Conservation (phyloP, 306 rosid species). For the Lupinus albus region DNA sequence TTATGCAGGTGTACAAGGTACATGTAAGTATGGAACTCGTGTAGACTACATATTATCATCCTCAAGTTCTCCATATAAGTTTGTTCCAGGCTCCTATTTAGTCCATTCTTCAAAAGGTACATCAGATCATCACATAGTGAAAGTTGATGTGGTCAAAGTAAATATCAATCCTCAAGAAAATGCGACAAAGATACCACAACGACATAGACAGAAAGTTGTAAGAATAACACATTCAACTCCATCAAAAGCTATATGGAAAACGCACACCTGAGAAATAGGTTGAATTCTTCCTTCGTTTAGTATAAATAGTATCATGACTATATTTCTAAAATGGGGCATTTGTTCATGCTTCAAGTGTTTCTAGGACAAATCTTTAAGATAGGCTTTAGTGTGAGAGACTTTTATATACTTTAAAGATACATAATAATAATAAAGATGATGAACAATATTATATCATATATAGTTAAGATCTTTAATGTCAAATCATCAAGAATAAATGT, state of each 20-base stretch:
- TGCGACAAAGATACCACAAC: conserved; percentile 39
- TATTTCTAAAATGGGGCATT: conserved; percentile 29
- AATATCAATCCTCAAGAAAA: conserved; percentile 41
- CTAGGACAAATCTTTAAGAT: too few relatives aligned
- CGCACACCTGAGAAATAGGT: conserved; percentile 43
- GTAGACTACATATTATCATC: conserved; percentile 90
- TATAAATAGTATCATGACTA: conserved; percentile 5
- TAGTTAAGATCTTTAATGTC: too few relatives aligned
- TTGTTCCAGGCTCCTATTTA: conserved; percentile 85
- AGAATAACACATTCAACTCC: conserved; percentile 58
- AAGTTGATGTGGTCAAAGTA: conserved; percentile 65
- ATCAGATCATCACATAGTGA: conserved; percentile 97
- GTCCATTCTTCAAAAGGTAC: conserved; percentile 96
- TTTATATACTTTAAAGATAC: too few relatives aligned
- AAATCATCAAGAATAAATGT: too few relatives aligned
- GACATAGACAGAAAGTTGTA: conserved; percentile 55
- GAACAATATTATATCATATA: too few relatives aligned
- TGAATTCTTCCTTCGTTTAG: conserved; percentile 18
- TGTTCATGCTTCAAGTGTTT: conserved; percentile 26
- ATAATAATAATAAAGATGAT: too few relatives aligned
- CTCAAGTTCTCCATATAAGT: conserved; percentile 62
- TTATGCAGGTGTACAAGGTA: conserved; percentile 92
- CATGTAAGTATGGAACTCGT: conserved; percentile 94
- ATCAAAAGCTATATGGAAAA: conserved; percentile 68
- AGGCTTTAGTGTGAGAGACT: too few relatives aligned